Conservation (phyloP, 75 land plant species). For the Picea glauca region DNA sequence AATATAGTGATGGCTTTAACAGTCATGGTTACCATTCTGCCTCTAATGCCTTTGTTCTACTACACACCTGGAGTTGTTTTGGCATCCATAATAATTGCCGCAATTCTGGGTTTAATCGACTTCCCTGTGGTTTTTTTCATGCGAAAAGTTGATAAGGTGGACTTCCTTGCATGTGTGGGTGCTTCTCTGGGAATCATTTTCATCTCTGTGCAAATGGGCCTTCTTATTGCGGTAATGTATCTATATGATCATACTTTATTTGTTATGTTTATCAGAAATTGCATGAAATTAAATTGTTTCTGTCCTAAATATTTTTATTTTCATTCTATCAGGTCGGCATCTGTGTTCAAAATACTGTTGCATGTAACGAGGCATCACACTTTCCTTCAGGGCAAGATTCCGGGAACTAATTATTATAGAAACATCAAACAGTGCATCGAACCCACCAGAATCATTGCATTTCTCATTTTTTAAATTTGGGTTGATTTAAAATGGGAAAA, state of each 20-base stretch:
- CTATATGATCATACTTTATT: too few species aligned
- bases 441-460: conserved; percentile 51
- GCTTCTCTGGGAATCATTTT: conserved; percentile 46
- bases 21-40: conserved; percentile 25
- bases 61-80: conserved; percentile 49
- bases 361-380: conserved; percentile 77
- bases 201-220: conserved; percentile 36
- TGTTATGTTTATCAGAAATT: too few species aligned
- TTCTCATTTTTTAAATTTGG: conserved; percentile 33
- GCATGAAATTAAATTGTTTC: too few species aligned
- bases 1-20: conserved; percentile 47
- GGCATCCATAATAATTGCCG: conserved; percentile 36
- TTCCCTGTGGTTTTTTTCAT: conserved; percentile 22
- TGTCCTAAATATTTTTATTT: too few species aligned
- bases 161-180: conserved; percentile 38
- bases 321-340: conserved; percentile 33
- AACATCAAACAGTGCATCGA: conserved; percentile 62
- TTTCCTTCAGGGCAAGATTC: conserved; percentile 65
- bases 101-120: conserved; percentile 38
- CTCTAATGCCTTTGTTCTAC: conserved; percentile 39
- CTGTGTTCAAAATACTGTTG: conserved; percentile 53
- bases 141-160: conserved; percentile 46
- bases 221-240: conserved; percentile 35
- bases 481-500: too few species aligned
- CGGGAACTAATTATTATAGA: conserved; percentile 60